Evolutionary conservation across 495 filamentous ascomycete genomes (phyloP), one percentile per base, ranked within the genome.

Genomic region (Geopyxis carbonaria): DNA sequence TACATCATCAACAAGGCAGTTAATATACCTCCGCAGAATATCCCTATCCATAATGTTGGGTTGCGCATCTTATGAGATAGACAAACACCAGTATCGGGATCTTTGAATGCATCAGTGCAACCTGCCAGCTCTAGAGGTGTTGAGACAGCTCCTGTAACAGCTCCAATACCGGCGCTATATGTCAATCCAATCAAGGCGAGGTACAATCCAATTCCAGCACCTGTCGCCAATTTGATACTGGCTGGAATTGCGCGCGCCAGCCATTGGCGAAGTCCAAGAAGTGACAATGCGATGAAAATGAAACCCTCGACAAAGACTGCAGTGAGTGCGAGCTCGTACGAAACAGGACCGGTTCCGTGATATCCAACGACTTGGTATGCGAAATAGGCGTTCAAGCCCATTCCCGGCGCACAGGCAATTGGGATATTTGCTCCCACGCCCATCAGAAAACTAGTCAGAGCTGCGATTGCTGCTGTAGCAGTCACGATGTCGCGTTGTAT

Each of bases 321-420:
- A 9, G 79, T 85, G 31, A 86, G 57, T 6, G 80, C 80, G 2
- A 80, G 62, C 10, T 63, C 48, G 53, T 79, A 87, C 0, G 78
- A 67, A 18, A 85, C 73, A 30, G 64, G 54, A 2, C 78, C 78
- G 2, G 53, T 56, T 2, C 80, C 80, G 48, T 85, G 73, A 31
- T 60, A 66, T 13, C 80, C 80, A 28, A 87, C 80, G 28, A 87
- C 80, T 20, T 78, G 80, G 53, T 78, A 87, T 8, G 80, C 68
- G 42, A 87, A 86, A 54, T 86, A 86, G 2, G 80, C 80, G 51
- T 87, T 87, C 39, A 87, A 45, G 11, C 80, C 81, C 79, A 86
- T 82, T 21, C 80, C 80, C 9, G 81, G 80, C 3, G 79, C 81
- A 34, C 86, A 61, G 4, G 73, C 74, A 33, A 87, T 76, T 2